A percentile compares a stretch with the other conserved stretches of the same genome.
These are phyloP conservation scores for Groenewaldozyma auringiensis DNA, from an alignment of 1,139 yeast genomes.

Conservation along the genomic window DNA sequence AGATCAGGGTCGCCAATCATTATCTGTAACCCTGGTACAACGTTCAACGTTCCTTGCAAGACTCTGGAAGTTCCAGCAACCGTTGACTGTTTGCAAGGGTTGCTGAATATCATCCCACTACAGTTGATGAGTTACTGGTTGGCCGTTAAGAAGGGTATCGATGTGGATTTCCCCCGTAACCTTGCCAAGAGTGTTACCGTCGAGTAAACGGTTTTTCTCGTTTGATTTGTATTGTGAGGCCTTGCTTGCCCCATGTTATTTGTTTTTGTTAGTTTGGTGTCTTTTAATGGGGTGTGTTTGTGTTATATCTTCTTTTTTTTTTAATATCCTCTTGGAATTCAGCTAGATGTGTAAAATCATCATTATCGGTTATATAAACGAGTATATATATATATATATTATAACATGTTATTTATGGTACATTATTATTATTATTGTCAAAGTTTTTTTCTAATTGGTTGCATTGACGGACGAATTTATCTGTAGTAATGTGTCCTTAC, in stretches of 20 bases:
- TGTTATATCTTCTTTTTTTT: no score
- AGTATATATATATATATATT: conserved; percentile 1
- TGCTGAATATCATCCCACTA: conserved; percentile 87
- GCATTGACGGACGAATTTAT: conserved; percentile 40
- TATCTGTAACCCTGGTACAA: conserved; percentile 83
- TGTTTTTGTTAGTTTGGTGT: not conserved
- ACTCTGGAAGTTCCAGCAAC: conserved; percentile 86
- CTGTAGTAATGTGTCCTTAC: conserved; percentile 88
- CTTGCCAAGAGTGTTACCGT: conserved; percentile 98
- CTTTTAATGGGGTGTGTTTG: no score
- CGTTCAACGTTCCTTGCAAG: conserved; percentile 34
- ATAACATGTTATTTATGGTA: conserved; percentile 6
- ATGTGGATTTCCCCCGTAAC: conserved; percentile 98
- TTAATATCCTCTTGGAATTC: not conserved
- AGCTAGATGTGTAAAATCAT: not conserved
- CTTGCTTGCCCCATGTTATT: not conserved
- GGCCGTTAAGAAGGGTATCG: conserved; percentile 90
- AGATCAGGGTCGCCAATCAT: conserved; percentile 96
- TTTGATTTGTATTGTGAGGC: conserved; percentile 4
- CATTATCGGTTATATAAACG: not conserved
- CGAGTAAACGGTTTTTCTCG: conserved; percentile 39
- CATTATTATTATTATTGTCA: not conserved
- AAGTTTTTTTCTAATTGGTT: not conserved
- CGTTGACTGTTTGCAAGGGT: conserved; percentile 95
- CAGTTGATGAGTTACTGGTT: conserved; percentile 97